A percentile compares a stretch with the other conserved stretches of the same genome.
Conservation (phyloP, 225 moss, liverwort and hornwort genomes). For the Bryoerythrophyllum caledonicum region DNA sequence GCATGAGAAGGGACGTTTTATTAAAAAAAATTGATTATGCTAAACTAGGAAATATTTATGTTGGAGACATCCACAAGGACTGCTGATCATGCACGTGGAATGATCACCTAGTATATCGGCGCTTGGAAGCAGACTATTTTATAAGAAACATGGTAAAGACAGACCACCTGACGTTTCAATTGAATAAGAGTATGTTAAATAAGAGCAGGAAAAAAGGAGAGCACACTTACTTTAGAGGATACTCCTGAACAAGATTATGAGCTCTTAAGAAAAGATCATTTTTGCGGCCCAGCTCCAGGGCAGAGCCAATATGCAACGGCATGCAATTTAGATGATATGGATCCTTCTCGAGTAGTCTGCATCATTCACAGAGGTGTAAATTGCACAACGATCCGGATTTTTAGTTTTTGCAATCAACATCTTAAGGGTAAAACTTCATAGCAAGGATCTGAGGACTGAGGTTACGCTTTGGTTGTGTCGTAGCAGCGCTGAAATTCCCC, state of each 20-base stretch:
- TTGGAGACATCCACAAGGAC: neutral
- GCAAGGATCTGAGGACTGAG: conserved; percentile 12
- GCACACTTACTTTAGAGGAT: conserved; percentile 64
- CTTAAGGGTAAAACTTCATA: neutral
- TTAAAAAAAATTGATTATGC: neutral
- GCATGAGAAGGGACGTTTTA: neutral
- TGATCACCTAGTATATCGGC: neutral
- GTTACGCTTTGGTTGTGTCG: conserved; percentile 84
- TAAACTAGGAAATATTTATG: neutral
- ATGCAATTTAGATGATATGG: conserved; percentile 91
- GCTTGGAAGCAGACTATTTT: neutral
- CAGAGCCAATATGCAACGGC: conserved; percentile 90
- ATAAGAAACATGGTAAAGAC: neutral
- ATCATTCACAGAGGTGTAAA: conserved; percentile 1
- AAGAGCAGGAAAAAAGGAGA: conserved; percentile 4
- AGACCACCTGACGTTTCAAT: neutral
- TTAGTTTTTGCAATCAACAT: no score
- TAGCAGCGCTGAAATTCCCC: conserved; percentile 98
- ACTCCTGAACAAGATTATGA: conserved; percentile 97
- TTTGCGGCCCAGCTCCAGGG: conserved; percentile 88
- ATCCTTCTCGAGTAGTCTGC: conserved; percentile 90
- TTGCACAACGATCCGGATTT: neutral
- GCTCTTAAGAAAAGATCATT: conserved; percentile 95
- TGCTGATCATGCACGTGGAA: conserved; percentile 4
- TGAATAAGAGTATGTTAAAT: neutral